Percentiles rank a stretch among this genome's conserved stretches.
Conservation (phyloP, 1,284 basidiomycete species). For the Rhizoctonia solani region DNA sequence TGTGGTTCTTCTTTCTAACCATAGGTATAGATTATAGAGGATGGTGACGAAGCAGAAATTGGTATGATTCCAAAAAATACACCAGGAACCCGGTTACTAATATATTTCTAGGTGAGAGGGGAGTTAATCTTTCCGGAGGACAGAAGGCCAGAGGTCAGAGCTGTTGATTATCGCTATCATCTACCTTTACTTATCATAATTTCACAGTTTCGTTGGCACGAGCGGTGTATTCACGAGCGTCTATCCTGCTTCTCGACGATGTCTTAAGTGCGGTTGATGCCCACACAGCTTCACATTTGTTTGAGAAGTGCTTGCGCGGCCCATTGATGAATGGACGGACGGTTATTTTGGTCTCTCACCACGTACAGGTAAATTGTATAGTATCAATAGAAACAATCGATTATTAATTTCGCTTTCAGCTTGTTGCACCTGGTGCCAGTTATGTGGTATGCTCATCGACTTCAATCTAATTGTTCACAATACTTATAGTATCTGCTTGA, state of each 20-base stretch:
- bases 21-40: slow-evolving; percentile 80
- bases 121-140: slow-evolving; percentile 86
- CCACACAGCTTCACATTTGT: slow-evolving; percentile 86
- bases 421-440: not conserved
- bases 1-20: not conserved
- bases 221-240: slow-evolving; percentile 91
- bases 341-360: slow-evolving; percentile 86
- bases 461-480: slow-evolving; percentile 51
- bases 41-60: slow-evolving; percentile 91
- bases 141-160: slow-evolving; percentile 85
- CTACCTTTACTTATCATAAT: slow-evolving; percentile 14
- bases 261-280: slow-evolving; percentile 77
- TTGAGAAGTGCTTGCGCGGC: slow-evolving; percentile 80
- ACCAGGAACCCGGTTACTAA: no score
- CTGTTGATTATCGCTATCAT: not conserved
- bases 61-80: slow-evolving; percentile 49
- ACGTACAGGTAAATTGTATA: slow-evolving; percentile 45
- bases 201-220: slow-evolving; percentile 77
- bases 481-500: slow-evolving; percentile 43
- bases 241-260: slow-evolving; percentile 85
- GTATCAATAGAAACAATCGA: not conserved
- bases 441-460: slow-evolving; percentile 66
- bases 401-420: not conserved
- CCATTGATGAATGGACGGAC: slow-evolving; percentile 81
- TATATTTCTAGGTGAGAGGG: slow-evolving; percentile 51